Percentiles rank a stretch among this genome's conserved stretches.
These are phyloP conservation scores for Marasmius tenuissimus DNA, from an alignment of 1,284 basidiomycete species.

Conservation along the genomic window DNA sequence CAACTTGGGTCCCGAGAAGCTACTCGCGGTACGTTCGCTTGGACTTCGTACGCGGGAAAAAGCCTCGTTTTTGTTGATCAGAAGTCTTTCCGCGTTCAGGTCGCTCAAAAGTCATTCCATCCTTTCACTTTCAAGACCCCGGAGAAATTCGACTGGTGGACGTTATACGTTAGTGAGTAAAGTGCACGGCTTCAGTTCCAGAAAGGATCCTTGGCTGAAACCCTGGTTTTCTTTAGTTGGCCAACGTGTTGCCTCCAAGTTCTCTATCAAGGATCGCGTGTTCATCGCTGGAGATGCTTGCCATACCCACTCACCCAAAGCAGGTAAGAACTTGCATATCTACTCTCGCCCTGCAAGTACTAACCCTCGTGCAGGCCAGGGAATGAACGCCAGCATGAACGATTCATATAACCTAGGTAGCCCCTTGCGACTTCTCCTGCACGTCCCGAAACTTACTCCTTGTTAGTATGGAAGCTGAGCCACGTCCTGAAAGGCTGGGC, in stretches of 20 bases:
- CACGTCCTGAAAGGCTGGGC: conserved; percentile 76
- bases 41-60: not conserved
- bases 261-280: conserved; percentile 65
- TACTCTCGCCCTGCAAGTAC: not conserved
- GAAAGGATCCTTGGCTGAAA: not conserved
- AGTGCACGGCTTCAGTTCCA: not conserved
- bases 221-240: conserved; percentile 44
- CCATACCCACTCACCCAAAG: conserved; percentile 84
- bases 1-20: conserved; percentile 56
- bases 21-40: conserved; percentile 51
- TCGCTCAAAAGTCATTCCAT: conserved; percentile 62
- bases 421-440: conserved; percentile 1
- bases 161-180: conserved; percentile 66
- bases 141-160: conserved; percentile 76
- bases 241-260: conserved; percentile 74
- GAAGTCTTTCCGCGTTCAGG: conserved; percentile 31
- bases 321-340: conserved; percentile 36
- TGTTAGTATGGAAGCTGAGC: conserved; percentile 71
- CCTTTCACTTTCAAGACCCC: conserved; percentile 67
- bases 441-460: not conserved
- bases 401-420: conserved; percentile 77
- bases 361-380: conserved; percentile 42
- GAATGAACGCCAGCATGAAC: conserved; percentile 84
- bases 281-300: conserved; percentile 84
- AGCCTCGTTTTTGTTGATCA: not conserved